A percentile compares a stretch with the other conserved stretches of the same genome.
These are phyloP conservation scores for Grosmannia clavigera DNA, from an alignment of 2,329 filamentous ascomycete species.

Conservation along the genomic window DNA sequence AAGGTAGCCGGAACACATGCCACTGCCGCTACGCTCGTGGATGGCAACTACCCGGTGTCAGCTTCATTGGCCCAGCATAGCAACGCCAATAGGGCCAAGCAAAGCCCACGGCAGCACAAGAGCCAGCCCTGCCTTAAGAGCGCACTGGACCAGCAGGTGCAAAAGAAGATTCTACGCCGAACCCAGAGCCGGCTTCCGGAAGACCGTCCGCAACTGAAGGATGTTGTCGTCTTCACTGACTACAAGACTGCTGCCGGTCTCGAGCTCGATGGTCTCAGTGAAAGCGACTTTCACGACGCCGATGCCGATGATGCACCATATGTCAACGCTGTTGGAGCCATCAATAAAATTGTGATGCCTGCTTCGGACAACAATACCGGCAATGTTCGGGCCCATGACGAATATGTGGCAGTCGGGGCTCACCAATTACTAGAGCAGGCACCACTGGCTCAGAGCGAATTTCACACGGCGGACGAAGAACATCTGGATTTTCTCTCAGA, in stretches of 20 bases:
- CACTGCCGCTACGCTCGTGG: not conserved
- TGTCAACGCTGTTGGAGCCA: slow-evolving; percentile 32
- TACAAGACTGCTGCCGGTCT: slow-evolving; percentile 5
- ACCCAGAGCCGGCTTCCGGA: slow-evolving; percentile 11
- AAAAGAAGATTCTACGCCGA: slow-evolving; percentile 8
- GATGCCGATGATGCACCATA: slow-evolving; percentile 28
- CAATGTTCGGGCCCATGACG: not conserved
- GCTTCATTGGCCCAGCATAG: not conserved
- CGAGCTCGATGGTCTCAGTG: slow-evolving; percentile 22
- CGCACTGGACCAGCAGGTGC: slow-evolving; percentile 8
- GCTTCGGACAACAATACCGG: not conserved
- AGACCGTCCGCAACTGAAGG: slow-evolving; percentile 3
- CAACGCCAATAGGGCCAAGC: slow-evolving; percentile 6
- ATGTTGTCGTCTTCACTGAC: slow-evolving; percentile 4
- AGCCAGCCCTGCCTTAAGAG: slow-evolving; percentile 40
- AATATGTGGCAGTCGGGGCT: too few relatives aligned
- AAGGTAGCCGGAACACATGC: not conserved
- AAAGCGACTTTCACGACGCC: slow-evolving; percentile 16
- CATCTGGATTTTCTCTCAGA: slow-evolving; percentile 3
- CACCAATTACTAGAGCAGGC: not conserved
- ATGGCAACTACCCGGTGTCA: not conserved
- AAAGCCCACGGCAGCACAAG: slow-evolving; percentile 34
- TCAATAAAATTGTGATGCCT: slow-evolving; percentile 10
- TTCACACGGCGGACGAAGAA: not conserved
- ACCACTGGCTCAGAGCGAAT: not conserved